phyloP scores from a whole-genome alignment of 2,329 filamentous ascomycete species.

The Penicillium sclerotigenum region DNA sequence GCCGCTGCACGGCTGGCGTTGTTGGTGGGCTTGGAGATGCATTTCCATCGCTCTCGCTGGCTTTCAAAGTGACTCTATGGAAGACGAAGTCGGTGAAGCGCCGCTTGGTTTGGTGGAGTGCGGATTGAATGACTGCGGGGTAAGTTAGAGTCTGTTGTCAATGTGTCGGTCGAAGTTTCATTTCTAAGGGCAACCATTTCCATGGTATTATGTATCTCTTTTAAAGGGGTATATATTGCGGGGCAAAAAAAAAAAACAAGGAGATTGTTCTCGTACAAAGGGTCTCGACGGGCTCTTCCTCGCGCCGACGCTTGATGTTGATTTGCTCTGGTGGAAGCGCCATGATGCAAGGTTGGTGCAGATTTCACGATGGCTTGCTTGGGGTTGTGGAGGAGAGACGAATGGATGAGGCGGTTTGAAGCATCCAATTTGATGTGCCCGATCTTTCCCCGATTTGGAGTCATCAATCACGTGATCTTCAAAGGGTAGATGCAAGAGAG shows the following conservation, averaged over 20 bases:
- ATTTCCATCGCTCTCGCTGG: slow-evolving; percentile 19
- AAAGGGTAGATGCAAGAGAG: neutral
- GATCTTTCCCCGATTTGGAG: neutral
- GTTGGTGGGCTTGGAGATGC: slow-evolving; percentile 14
- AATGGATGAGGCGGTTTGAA: slow-evolving; percentile 5
- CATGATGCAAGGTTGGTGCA: slow-evolving; percentile 31
- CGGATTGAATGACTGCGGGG: slow-evolving; percentile 45
- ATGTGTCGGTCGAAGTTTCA: neutral
- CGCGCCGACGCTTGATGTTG: slow-evolving; percentile 56
- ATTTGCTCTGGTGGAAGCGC: slow-evolving; percentile 50
- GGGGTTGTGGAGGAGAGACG: slow-evolving; percentile 4
- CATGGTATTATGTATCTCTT: slow-evolving; percentile 3
- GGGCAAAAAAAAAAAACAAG: slow-evolving; percentile 11
- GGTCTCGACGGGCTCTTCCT: slow-evolving; percentile 56
- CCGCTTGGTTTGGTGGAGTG: slow-evolving; percentile 45
- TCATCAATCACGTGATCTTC: neutral
- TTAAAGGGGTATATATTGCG: slow-evolving; percentile 19
- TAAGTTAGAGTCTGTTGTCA: slow-evolving; percentile 6
- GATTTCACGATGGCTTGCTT: neutral
- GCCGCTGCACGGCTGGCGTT: slow-evolving; percentile 23
- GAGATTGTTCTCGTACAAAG: slow-evolving; percentile 41
- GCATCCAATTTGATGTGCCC: slow-evolving; percentile 6
- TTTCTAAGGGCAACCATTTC: neutral
- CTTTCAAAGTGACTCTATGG: slow-evolving; percentile 37
- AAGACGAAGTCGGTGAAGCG: slow-evolving; percentile 51